Evolutionary conservation across 2,329 filamentous ascomycete species (phyloP), one percentile per base, ranked within the genome.

Genomic region (Arthrinium puccinioides): DNA sequence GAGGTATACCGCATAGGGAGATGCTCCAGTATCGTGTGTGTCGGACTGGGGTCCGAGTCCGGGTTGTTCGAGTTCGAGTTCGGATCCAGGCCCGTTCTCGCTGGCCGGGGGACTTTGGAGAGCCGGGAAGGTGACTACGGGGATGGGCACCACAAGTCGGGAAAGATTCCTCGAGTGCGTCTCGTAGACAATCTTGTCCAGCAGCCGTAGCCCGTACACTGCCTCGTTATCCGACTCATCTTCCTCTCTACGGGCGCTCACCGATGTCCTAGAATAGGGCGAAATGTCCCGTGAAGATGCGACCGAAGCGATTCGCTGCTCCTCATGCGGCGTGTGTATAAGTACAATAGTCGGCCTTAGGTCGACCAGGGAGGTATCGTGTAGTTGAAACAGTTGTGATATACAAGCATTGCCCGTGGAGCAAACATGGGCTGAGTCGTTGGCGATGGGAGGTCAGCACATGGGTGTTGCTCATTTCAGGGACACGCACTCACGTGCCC

Each of bases 161-260:
- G 73, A 69, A 33, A 76, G 60, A 47, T 67, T 74, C 39, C 73
- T 66, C 25, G 76, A 52, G 42, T 75, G 72, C 4, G 72, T 70
- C 46, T 79, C 75, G 16, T 73, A 74, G 21, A 76, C 68, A 29
- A 79, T 69, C 40, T 71, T 69, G 43, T 76, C 71, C 36, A 79
- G 51, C 32, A 79, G 55, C 37, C 62, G 62, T 33, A 79, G 51
- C 9, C 75, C 75, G 46, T 79, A 79, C 2, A 74, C 53, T 29
- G 76, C 70, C 37, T 69, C 69, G 35, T 66, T 60, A 1, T 62
- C 56, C 1, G 58, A 60, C 43, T 66, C 60, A 10, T 69, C 66
- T 21, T 65, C 62, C 31, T 54, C 45, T 8, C 62, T 59, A 36
- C 54, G 46, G 9, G 62, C 59, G 36, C 54, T 46, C 8, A 53